Conservation (phyloP, 129 eudicot species). For the Smallanthus sonchifolius region DNA sequence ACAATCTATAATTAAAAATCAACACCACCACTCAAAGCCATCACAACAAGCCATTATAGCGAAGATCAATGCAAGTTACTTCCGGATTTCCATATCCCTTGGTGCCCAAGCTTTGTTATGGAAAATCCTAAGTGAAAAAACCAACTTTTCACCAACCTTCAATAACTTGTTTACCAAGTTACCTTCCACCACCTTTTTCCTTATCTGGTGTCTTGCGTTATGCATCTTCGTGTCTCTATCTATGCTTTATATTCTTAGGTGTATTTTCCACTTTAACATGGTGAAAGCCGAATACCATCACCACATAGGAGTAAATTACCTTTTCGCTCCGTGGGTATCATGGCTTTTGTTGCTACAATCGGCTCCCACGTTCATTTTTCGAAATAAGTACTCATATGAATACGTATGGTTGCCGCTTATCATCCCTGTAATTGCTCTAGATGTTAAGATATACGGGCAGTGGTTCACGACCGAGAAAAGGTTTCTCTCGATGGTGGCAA, state of each 20-base stretch:
- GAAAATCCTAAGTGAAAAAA: constrained; percentile 40
- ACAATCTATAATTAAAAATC: not conserved
- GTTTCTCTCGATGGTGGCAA: constrained; percentile 50
- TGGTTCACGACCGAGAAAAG: constrained; percentile 62
- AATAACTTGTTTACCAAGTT: constrained; percentile 22
- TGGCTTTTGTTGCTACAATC: constrained; percentile 57
- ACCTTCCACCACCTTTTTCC: constrained; percentile 15
- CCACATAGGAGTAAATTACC: constrained; percentile 66
- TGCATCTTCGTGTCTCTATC: constrained; percentile 37
- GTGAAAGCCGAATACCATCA: constrained; percentile 57
- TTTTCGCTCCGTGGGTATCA: constrained; percentile 66
- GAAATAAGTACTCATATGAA: constrained; percentile 15
- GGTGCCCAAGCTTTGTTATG: constrained; percentile 58
- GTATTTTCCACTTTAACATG: constrained; percentile 36
- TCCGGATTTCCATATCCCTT: constrained; percentile 59
- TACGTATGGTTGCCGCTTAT: constrained; percentile 51
- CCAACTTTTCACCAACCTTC: constrained; percentile 17
- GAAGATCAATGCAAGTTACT: constrained; percentile 53
- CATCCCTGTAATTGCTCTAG: constrained; percentile 48
- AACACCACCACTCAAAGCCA: not conserved
- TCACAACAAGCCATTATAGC: constrained; percentile 19
- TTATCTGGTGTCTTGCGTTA: constrained; percentile 49
- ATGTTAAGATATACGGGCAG: constrained; percentile 60
- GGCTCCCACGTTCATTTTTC: constrained; percentile 34
- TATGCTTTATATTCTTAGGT: constrained; percentile 38